A percentile compares a stretch with the other conserved stretches of the same genome.
These are phyloP conservation scores for Penicillium atrosanguineum DNA, from an alignment of 495 filamentous ascomycete species.

Conservation along the genomic window DNA sequence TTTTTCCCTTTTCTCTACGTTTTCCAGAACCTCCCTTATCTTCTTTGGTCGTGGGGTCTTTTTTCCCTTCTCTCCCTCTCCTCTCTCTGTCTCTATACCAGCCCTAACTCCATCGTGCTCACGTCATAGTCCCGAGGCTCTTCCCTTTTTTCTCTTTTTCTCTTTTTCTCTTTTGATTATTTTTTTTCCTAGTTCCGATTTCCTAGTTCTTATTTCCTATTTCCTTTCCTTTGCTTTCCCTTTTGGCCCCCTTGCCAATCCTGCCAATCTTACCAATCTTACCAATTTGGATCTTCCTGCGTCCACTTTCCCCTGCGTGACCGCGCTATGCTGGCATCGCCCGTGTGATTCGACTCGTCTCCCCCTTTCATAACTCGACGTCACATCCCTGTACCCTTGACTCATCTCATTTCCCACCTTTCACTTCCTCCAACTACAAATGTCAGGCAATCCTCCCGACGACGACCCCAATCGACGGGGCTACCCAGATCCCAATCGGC, in stretches of 20 bases:
- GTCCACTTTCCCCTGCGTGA: slow-evolving; percentile 28
- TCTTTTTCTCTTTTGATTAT: slow-evolving; percentile 13
- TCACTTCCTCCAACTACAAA: slow-evolving; percentile 34
- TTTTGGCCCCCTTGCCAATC: slow-evolving; percentile 7
- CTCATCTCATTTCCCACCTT: slow-evolving; percentile 24
- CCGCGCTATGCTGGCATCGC: slow-evolving; percentile 27
- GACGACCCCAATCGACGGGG: slow-evolving; percentile 35
- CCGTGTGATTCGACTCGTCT: slow-evolving; percentile 24
- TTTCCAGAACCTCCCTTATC: neutral
- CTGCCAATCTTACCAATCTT: slow-evolving; percentile 19
- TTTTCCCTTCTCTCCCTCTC: neutral
- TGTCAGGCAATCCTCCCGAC: slow-evolving; percentile 49
- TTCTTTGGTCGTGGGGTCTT: neutral
- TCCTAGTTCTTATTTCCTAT: slow-evolving; percentile 19
- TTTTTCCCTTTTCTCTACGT: slow-evolving; percentile 1
- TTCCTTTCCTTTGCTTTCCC: slow-evolving; percentile 1
- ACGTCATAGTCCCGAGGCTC: slow-evolving; percentile 39
- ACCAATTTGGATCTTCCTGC: slow-evolving; percentile 30
- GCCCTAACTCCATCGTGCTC: slow-evolving; percentile 19
- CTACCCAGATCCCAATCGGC: neutral
- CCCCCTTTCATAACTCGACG: slow-evolving; percentile 32
- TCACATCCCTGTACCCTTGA: slow-evolving; percentile 36
- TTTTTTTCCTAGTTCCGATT: slow-evolving; percentile 19
- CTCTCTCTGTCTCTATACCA: slow-evolving; percentile 10
- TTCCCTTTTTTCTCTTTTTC: slow-evolving; percentile 18